A percentile compares a stretch with the other conserved stretches of the same genome.
Evolutionary conservation across 495 filamentous ascomycete genomes (phyloP).

Genomic region (Parmelia sp.): DNA sequence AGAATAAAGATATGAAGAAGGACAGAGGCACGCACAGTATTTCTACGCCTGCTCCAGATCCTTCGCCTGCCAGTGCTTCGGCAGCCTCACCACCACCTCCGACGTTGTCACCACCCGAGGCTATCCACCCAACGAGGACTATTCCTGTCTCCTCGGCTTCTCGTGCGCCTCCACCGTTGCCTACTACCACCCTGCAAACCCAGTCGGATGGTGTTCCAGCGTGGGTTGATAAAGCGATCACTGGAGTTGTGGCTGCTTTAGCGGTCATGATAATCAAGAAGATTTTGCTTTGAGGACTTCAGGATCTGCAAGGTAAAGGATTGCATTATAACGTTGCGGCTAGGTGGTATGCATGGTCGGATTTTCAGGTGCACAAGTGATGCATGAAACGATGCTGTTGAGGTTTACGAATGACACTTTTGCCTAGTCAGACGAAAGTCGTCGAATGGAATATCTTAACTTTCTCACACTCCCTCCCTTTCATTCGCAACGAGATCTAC

Average conservation of each 20-base stretch:
- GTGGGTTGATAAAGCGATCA: conserved; percentile 54
- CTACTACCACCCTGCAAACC: conserved; percentile 1
- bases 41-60: background rate
- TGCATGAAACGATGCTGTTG: background rate
- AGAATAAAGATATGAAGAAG: conserved; percentile 38
- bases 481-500: background rate
- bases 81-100: conserved; percentile 19
- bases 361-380: background rate
- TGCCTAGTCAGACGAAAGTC: background rate
- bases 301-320: background rate
- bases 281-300: conserved; percentile 16
- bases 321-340: conserved; percentile 5
- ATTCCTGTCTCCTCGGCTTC: conserved; percentile 8
- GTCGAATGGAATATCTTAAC: background rate
- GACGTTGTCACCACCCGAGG: conserved; percentile 6
- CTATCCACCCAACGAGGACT: conserved; percentile 6
- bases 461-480: background rate
- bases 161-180: background rate
- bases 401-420: background rate
- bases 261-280: conserved; percentile 42
- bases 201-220: conserved; percentile 33
- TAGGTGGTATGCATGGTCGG: background rate
- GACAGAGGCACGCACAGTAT: conserved; percentile 15
- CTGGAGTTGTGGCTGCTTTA: conserved; percentile 45
- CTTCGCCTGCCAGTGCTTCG: background rate